Base-by-base conservation (phyloP, 2,329 filamentous ascomycete genomes). In the Talaromyces rugulosus region DNA sequence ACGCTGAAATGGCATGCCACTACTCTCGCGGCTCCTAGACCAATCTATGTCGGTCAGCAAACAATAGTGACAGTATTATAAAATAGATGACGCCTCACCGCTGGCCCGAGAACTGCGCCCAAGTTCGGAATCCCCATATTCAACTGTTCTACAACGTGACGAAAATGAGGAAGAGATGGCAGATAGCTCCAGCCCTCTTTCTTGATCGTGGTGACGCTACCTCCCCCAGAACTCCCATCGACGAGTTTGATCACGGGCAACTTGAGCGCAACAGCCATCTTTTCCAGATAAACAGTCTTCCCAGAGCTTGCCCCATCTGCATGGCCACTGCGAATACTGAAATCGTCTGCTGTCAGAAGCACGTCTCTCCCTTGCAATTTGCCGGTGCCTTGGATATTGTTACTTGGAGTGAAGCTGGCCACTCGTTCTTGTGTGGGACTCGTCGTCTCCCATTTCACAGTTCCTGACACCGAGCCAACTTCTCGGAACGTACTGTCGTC, bases 81-180 rank as follows among this genome's bases (percentile, higher is more conserved):
- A 18, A 18, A 7, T 8, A 47, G 28, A 16, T 31, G n/a, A 4
- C 18, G 44, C 44, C 23, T 63, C 65, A 79, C 77, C 0, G 86
- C 86, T 5, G 86, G 86, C 0, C 86, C 86, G 11, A 88, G 67
- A 0, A 87, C 84, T 1, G 86, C 86, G 1, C 85, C 86, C 1
- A 88, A 68, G 68, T 89, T 89, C 1, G 86, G 86, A 56, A 89
- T 88, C 0, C 86, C 86, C 65, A 81, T 74, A 66, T 88, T 88
- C 63, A 88, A 72, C 67, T 87, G 85, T 70, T 82, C 72, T 1
- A 85, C 79, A 0, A 85, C 81, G 54, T 82, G 76, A 4, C 76
- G 73, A 62, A 87, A 85, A 0, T 80, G 79, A 3, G 80, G 76
- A 56, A 88, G 77, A 14, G 83, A 81, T 0, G 86, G 86, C 2